Evolutionary conservation across 495 filamentous ascomycete genomes (phyloP).

Genomic region (Hypoxylon intermedium): DNA sequence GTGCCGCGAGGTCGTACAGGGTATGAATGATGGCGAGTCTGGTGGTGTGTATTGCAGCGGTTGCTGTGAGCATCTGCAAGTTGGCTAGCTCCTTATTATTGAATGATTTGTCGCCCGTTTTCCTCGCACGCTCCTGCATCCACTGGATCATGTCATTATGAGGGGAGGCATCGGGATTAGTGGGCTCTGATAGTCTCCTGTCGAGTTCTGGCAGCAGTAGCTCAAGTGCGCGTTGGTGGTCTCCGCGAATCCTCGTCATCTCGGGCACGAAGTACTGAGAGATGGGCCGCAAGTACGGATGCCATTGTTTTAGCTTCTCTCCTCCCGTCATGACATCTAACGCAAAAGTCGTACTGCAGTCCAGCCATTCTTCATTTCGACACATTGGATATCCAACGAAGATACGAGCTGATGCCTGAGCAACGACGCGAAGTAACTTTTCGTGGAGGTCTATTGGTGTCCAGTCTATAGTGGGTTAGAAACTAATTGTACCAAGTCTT

Average conservation of each 20-base stretch:
- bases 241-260: conserved; percentile 38
- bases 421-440: conserved; percentile 52
- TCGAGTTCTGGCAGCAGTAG: conserved; percentile 37
- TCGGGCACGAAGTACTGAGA: conserved; percentile 44
- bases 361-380: conserved; percentile 62
- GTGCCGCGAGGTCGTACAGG: conserved; percentile 55
- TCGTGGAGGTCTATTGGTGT: conserved; percentile 45
- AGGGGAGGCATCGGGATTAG: not conserved
- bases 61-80: conserved; percentile 40
- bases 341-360: conserved; percentile 61
- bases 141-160: conserved; percentile 40
- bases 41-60: conserved; percentile 47
- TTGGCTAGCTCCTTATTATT: conserved; percentile 38
- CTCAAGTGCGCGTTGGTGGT: conserved; percentile 37
- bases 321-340: conserved; percentile 48
- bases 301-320: conserved; percentile 42
- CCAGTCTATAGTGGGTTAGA: conserved; percentile 44
- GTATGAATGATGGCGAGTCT: conserved; percentile 40
- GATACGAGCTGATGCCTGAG: conserved; percentile 58
- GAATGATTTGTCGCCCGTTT: conserved; percentile 35
- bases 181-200: conserved; percentile 19
- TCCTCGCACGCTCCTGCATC: conserved; percentile 40
- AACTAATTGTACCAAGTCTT: not conserved
- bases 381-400: conserved; percentile 61
- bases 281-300: conserved; percentile 38